Base-by-base conservation (phyloP, 1,284 basidiomycete species). In the Moesziomyces sp. region DNA sequence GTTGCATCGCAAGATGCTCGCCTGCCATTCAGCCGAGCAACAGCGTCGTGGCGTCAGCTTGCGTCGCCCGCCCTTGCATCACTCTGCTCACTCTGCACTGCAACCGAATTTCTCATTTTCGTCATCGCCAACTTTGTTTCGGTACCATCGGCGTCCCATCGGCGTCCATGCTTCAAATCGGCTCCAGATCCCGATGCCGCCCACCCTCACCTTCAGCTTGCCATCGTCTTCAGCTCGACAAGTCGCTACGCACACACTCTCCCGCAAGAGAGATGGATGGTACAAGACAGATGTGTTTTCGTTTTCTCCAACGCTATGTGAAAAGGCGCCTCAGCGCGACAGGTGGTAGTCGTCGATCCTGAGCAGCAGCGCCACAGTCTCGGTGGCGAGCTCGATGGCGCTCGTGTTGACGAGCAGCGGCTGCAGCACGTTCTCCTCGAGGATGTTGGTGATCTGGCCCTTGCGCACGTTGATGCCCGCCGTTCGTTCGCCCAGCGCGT, bases 401-500 rank as follows among this genome's bases (percentile, higher is more conserved):
- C 93, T 96, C 38, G 95, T 99, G 42, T 93, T 92, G 26, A 99
- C 97, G 48, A 99, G 87, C 65, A 99, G 86, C 19, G 97, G 97
- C 85, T 99, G 97, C 19, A 99, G 91, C 23, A 99, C 97, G 75
- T 97, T 94, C 85, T 99, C 97, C 84, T 97, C 95, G 50, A 96
- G 84, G 74, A 98, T 97, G 86, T 98, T 96, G 46, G 93, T 96
- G 80, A 98, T 94, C 79, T 95, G 87, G 21, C 96, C 95, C 66
- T 80, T 83, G 53, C 82, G 69, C 63, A 99, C 95, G 83, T 99
- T 99, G 86, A 99, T 99, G 47, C 97, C 97, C 21, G 97, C 96
- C 76, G 91, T 95, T 75, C 90, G 88, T 82, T 99, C 97, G 34
- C 97, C 97, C 21, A 94, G 87, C 5, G 96, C 94, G 86, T 99